Base-by-base conservation (phyloP, 139 green algal species). In the Chlamydomonas eustigma region DNA sequence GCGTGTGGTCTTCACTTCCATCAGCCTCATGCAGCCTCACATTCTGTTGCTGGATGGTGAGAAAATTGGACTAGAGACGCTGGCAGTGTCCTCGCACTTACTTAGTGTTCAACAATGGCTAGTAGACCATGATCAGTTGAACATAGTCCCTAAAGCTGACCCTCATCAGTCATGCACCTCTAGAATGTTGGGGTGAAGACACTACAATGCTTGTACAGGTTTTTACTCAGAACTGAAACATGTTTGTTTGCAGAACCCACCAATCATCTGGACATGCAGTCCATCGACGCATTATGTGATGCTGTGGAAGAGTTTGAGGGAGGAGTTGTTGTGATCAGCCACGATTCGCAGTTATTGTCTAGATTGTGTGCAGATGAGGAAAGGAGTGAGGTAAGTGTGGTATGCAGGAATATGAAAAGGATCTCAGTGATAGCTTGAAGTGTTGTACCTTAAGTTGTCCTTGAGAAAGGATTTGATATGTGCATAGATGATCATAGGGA, bases 221-320 rank as follows among this genome's bases (percentile, higher is more conserved):
- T 58, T 58, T n/a, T 18, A 12, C 44, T 58, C 44, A 58, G 12
- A 28, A 58, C 44, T 12, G 12, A 12, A 28, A 18, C 18, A 18
- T 58, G 44, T 58, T 58, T 58, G 44, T 58, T 58, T 58, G 44
- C 44, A 58, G 85, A 91, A 86, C 95, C 95, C 50, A 99, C 96
- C 66, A 99, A 99, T 79, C 93, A 99, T 73, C 78, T 99, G 72
- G 96, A 99, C 89, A 99, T 99, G 96, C 91, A 97, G 90, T 94
- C 86, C 74, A 99, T 99, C 76, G 96, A 99, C 75, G 94, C 96
- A 12, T 85, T 98, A 76, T 91, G 91, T 37, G 94, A 98, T 51
- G 96, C 96, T 0, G 50, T 99, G 4, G 88, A 95, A 34, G 28
- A 72, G 65, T 72, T 74, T 58, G 35, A 76, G 71, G 96, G 96